phyloP scores from a whole-genome alignment of 805 yeast genomes.

The Candida wancherniae region DNA sequence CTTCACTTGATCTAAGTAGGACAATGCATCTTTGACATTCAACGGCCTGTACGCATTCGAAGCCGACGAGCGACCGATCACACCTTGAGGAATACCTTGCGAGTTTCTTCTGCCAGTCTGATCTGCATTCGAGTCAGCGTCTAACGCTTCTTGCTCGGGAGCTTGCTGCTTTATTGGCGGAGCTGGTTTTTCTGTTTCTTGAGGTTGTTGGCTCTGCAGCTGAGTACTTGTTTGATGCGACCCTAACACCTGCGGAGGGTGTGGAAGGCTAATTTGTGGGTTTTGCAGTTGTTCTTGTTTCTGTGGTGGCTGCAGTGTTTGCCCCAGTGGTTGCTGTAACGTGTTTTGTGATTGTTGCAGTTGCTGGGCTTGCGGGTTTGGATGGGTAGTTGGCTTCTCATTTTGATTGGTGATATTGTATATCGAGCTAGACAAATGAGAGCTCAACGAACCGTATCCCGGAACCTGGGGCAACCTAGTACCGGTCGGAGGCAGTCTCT shows the following conservation, averaged over 20 bases:
- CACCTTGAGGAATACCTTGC: constrained; percentile 19
- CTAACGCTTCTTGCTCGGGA: constrained; percentile 22
- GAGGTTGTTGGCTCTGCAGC: constrained; percentile 1
- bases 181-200: constrained; percentile 2
- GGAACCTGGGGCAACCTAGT: constrained; percentile 15
- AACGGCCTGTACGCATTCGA: constrained; percentile 63
- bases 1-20: constrained; percentile 94
- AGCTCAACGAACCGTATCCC: constrained; percentile 15
- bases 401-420: constrained; percentile 24
- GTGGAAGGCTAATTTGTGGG: constrained; percentile 2
- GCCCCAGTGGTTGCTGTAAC: constrained; percentile 2
- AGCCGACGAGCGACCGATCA: constrained; percentile 39
- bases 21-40: constrained; percentile 92
- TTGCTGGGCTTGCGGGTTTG: constrained; percentile 1
- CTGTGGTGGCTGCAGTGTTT: constrained; percentile 4
- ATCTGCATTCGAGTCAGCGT: constrained; percentile 11
- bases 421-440: constrained; percentile 17
- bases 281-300: constrained; percentile 6
- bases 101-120: constrained; percentile 8
- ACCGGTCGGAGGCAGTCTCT: constrained; percentile 11
- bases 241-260: no score
- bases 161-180: constrained; percentile 20
- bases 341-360: constrained; percentile 2
- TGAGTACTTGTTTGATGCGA: no score
- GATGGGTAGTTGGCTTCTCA: constrained; percentile 16